Evolutionary conservation across 2,329 filamentous ascomycete species (phyloP), one percentile per base, ranked within the genome.

Genomic region (Phaeosphaeriaceae sp.): DNA sequence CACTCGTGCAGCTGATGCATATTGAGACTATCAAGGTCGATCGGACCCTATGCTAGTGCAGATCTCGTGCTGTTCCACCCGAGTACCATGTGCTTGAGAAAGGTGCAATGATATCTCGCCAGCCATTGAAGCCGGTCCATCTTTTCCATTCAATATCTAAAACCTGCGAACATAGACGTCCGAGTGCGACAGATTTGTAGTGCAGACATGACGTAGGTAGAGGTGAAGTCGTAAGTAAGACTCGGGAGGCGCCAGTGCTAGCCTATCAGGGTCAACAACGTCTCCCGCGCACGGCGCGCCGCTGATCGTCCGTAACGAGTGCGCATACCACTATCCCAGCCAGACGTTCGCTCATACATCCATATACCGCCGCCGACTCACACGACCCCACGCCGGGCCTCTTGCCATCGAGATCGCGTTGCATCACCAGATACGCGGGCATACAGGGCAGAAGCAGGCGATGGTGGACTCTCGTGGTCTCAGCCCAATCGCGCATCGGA

Each of bases 391-490:
- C 36, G 33, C 46, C 24, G 10, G 33, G 46, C 31, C 45, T 33
- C n/a, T 36, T 11, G 20, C 20, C 40, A 19, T 25, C 17, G 19
- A 22, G 15, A 53, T 41, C 51, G 20, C 25, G 33, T 50, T 56
- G 53, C 56, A 49, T 58, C 51, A 56, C 58, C 50, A 51, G 41
- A 56, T 52, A 55, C 58, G 46, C 58, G 47, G 53, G 53, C 54
- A 59, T 57, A 49, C 59, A 46, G 52, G 57, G 21, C 47, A 55
- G 53, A 59, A 53, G 53, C 60, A 56, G 69, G 72, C 68, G 48
- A 76, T 76, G 71, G 64, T 69, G 65, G 52, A 60, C 63, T 60
- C 58, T 21, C 57, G 65, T 66, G 63, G 57, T 50, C 53, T 60
- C 66, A 66, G 66, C 65, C 64, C 53, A 53, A 61, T 54, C 51